These are phyloP conservation scores for Trypanosomatidae sp. DNA, from an alignment of 208 protist genomes.

Conservation along the genomic window DNA sequence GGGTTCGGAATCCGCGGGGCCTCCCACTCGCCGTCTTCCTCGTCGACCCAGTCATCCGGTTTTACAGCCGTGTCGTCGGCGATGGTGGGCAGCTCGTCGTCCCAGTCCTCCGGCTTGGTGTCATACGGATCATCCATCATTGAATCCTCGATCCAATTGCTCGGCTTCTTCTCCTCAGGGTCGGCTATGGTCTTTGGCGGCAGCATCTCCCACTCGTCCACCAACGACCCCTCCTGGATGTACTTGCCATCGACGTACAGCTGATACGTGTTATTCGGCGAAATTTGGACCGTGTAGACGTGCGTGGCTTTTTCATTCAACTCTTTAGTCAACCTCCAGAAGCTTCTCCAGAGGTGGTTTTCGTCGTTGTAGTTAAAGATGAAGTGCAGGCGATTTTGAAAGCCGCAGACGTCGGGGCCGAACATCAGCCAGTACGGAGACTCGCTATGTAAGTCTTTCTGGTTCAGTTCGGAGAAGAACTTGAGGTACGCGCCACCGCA, in stretches of 20 bases:
- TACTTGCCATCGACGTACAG: slow-evolving; percentile 84
- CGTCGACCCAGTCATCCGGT: slow-evolving; percentile 94
- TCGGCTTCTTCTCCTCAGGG: slow-evolving; percentile 91
- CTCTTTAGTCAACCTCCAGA: slow-evolving; percentile 26
- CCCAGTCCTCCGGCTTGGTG: slow-evolving; percentile 93
- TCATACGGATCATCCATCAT: slow-evolving; percentile 90
- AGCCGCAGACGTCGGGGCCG: slow-evolving; percentile 95
- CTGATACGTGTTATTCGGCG: slow-evolving; percentile 92
- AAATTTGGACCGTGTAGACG: slow-evolving; percentile 93
- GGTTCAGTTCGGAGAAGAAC: slow-evolving; percentile 82
- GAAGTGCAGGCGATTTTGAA: slow-evolving; percentile 82
- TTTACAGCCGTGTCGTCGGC: slow-evolving; percentile 88
- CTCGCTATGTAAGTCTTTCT: slow-evolving; percentile 83
- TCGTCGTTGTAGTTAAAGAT: slow-evolving; percentile 95
- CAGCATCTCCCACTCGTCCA: slow-evolving; percentile 92
- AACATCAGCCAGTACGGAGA: slow-evolving; percentile 96
- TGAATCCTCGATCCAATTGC: slow-evolving; percentile 80
- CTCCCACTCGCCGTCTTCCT: slow-evolving; percentile 88
- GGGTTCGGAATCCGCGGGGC: slow-evolving; percentile 87
- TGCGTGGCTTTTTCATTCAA: slow-evolving; percentile 85
- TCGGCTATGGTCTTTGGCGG: slow-evolving; percentile 81
- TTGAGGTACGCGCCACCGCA: slow-evolving; percentile 96
- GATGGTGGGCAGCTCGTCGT: slow-evolving; percentile 79
- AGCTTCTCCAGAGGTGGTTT: slow-evolving; percentile 89
- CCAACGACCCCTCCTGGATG: slow-evolving; percentile 64